phyloP scores from a whole-genome alignment of 2,329 filamentous ascomycete species.

The Nannizziopsis arthrosporioides region DNA sequence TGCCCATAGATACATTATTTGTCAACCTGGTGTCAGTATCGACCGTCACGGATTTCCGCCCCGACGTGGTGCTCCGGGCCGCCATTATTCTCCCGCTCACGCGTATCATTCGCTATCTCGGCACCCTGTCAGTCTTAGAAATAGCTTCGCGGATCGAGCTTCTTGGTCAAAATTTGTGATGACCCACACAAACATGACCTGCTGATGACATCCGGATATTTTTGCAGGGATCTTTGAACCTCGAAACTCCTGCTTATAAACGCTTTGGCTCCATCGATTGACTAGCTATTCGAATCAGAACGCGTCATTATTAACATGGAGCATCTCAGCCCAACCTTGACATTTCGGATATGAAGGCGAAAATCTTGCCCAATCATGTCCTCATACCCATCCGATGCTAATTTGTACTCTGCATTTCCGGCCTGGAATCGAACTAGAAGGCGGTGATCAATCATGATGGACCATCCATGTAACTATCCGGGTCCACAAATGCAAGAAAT shows the following conservation, averaged over 20 bases:
- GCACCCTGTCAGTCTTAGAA: too few relatives aligned
- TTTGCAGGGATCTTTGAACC: slow-evolving; percentile 1
- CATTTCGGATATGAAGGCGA: slow-evolving; percentile 8
- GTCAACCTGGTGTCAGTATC: too few relatives aligned
- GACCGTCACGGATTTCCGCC: too few relatives aligned
- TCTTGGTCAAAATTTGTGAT: too few relatives aligned
- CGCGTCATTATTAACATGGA: slow-evolving; percentile 1
- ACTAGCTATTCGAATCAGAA: neutral
- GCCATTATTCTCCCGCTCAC: too few relatives aligned
- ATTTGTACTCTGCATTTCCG: slow-evolving; percentile 5
- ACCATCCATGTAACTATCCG: neutral
- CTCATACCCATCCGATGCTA: neutral
- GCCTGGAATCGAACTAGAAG: neutral
- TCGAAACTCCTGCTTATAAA: too few relatives aligned
- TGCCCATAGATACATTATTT: too few relatives aligned
- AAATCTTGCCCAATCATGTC: slow-evolving; percentile 3
- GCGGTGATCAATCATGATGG: neutral
- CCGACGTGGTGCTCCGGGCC: too few relatives aligned
- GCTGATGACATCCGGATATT: slow-evolving; percentile 1
- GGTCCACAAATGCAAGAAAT: too few relatives aligned
- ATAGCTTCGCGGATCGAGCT: too few relatives aligned
- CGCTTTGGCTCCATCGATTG: too few relatives aligned
- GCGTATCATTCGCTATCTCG: too few relatives aligned
- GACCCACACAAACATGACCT: neutral
- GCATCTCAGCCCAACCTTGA: slow-evolving; percentile 4